phyloP scores from a whole-genome alignment of 305 asterid genomes.

The Fraxinus sp. region DNA sequence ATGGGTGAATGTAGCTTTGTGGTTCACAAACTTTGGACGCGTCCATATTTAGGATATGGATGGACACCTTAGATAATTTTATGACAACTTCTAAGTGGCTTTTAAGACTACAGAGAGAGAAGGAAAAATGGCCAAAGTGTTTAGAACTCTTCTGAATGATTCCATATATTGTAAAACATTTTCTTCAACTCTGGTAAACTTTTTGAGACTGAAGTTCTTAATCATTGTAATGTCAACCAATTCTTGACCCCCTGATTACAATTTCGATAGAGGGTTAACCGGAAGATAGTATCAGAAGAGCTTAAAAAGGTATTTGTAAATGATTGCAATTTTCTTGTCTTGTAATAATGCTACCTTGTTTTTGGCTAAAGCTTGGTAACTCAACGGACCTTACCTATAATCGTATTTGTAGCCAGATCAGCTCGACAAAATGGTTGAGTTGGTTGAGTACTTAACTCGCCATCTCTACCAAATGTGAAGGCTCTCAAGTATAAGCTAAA shows the following conservation, averaged over 20 bases:
- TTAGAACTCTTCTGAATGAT: not conserved
- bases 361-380: not conserved
- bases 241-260: not conserved
- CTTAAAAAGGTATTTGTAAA: not conserved
- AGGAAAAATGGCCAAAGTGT: not conserved
- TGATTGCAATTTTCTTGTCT: not conserved
- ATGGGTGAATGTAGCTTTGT: conserved; percentile 10
- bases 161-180: not conserved
- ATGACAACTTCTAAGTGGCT: not conserved
- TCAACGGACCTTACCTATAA: not conserved
- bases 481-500: not conserved
- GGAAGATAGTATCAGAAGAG: not conserved
- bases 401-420: not conserved
- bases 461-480: not conserved
- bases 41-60: not conserved
- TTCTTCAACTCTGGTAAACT: not conserved
- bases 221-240: not conserved
- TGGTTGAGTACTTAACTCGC: not conserved
- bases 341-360: not conserved
- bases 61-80: not conserved
- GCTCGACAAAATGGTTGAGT: not conserved
- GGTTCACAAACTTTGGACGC: not conserved
- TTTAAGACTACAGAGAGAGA: not conserved
- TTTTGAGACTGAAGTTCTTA: not conserved
- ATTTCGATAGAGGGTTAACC: not conserved